A percentile compares a stretch with the other conserved stretches of the same genome.
phyloP scores from a whole-genome alignment of 73 alveolate genomes.

The Durusdinium trenchii region DNA sequence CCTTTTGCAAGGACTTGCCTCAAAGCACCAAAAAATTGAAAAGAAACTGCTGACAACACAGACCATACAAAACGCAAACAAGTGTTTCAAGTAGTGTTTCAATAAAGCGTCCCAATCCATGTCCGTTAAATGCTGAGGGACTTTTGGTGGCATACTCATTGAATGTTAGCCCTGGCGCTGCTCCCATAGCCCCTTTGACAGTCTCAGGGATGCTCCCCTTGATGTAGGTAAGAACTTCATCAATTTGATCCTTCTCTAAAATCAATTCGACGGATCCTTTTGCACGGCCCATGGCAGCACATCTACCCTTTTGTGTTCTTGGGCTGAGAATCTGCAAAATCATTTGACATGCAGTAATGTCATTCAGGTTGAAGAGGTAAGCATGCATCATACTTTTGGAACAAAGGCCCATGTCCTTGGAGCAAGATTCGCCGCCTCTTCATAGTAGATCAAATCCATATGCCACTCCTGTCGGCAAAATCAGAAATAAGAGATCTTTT shows the following conservation, averaged over 20 bases:
- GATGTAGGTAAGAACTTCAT: neutral
- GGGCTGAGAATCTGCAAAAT: neutral
- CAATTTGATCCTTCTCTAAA: neutral
- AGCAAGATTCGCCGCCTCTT: conserved; percentile 21
- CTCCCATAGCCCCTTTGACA: neutral
- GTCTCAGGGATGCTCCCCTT: neutral
- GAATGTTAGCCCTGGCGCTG: neutral
- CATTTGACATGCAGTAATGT: neutral
- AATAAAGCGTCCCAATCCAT: neutral
- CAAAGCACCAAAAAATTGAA: neutral
- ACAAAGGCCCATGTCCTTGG: neutral
- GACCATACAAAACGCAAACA: neutral
- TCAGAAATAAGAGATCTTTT: too few relatives aligned
- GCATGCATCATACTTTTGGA: neutral
- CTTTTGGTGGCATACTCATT: conserved; percentile 19
- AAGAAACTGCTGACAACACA: neutral
- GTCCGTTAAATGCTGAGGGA: neutral
- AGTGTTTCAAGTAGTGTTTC: neutral
- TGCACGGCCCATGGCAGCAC: neutral
- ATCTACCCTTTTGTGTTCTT: neutral
- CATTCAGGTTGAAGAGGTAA: neutral
- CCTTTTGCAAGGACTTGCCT: neutral
- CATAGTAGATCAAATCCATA: too few relatives aligned
- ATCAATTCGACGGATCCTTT: neutral
- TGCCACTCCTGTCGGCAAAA: too few relatives aligned